These are phyloP conservation scores for Hypoxylon sp. DNA, from an alignment of 2,329 filamentous ascomycete genomes.

Conservation along the genomic window DNA sequence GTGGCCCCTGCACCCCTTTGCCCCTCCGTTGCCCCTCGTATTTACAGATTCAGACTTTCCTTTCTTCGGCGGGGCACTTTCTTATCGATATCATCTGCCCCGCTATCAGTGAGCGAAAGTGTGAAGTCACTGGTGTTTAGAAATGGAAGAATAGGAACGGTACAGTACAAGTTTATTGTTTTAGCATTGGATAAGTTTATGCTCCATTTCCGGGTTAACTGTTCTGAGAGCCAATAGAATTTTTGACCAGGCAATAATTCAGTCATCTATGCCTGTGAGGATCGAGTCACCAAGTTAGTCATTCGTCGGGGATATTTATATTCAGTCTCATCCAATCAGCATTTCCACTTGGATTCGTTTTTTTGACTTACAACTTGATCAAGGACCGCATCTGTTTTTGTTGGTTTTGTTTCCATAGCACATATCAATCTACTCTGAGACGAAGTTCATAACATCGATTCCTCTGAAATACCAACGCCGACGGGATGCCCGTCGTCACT, in stretches of 20 bases:
- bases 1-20: conserved; percentile 29
- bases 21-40: conserved; percentile 21
- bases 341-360: conserved; percentile 5
- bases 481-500: conserved; percentile 88
- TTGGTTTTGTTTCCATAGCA: not conserved
- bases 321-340: conserved; percentile 22
- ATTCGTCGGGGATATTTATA: conserved; percentile 14
- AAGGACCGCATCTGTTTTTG: not conserved
- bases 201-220: not conserved
- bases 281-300: conserved; percentile 26
- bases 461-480: conserved; percentile 20
- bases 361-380: conserved; percentile 17
- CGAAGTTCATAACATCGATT: conserved; percentile 25
- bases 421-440: not conserved
- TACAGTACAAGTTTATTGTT: not conserved
- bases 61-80: conserved; percentile 25
- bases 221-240: conserved; percentile 1
- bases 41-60: conserved; percentile 1
- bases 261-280: conserved; percentile 1
- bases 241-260: not conserved
- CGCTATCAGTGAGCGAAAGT: conserved; percentile 21
- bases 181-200: not conserved
- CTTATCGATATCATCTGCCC: conserved; percentile 40
- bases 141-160: conserved; percentile 8
- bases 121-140: conserved; percentile 3